Evolutionary conservation across 1,284 basidiomycete genomes (phyloP), one percentile per base, ranked within the genome.

Genomic region (Cronartium ribicola): DNA sequence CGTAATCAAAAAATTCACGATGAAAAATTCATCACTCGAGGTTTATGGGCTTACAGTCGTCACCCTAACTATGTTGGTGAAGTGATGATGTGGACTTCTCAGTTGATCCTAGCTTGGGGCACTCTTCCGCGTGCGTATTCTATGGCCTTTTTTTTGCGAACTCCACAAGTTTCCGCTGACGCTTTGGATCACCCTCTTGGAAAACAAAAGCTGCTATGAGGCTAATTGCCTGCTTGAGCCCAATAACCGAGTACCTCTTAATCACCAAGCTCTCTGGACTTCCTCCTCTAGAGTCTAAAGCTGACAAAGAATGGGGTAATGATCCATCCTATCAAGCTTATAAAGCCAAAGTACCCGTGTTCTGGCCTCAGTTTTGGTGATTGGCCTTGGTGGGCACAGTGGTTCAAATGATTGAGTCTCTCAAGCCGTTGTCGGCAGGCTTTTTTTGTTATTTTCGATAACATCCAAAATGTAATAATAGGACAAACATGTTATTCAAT

Each of bases 61-160:
- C 90, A 91, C 78, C 90, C 90, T 44, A 91, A 91, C 14, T 91
- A 91, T 80, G 85, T 90, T 44, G 89, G 88, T 36, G 90, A 92
- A 82, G 84, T 91, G 11, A 86, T 88, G 2, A 83, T 91, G 20
- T 90, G 89, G 87, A 85, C 85, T 3, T 88, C 88, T 10, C 87
- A 90, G 39, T 90, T 86, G 84, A 82, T 86, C 5, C 82, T 90
- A 13, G 85, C 88, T 2, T 83, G 67, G 67, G 13, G 41, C 13
- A 59, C 67, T 37, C 59, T 69, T 29, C 41, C 67, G 8, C 22
- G 67, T 69, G 11, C 46, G 59, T 48, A 17, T 14, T 67, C 14
- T 29, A n/a, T 61, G 6, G 36, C 20, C 14, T 7, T 61, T 22
- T 29, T 7, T 64, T 43, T 14, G 67, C 75, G 22, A 40, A 55